These are phyloP conservation scores for Blastocystis sp. DNA, from an alignment of 352 stramenopile genomes.

Conservation along the genomic window DNA sequence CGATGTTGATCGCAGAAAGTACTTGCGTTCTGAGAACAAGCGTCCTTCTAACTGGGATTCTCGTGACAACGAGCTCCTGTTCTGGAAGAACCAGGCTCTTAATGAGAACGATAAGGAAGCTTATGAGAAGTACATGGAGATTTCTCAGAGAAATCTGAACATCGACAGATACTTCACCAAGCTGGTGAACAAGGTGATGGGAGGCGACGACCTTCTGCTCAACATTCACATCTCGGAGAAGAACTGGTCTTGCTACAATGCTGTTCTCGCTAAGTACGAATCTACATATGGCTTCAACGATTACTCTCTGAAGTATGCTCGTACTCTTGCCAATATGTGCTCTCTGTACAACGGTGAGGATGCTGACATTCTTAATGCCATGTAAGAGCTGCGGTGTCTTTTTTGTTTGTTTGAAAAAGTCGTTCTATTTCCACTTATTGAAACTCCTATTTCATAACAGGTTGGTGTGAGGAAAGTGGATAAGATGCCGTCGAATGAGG, in stretches of 20 bases:
- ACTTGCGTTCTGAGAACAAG: neutral
- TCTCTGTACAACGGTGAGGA: slow-evolving; percentile 49
- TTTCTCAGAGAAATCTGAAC: slow-evolving; percentile 48
- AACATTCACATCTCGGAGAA: neutral
- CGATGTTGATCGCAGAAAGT: neutral
- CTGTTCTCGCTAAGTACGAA: slow-evolving; percentile 60
- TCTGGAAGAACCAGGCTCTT: slow-evolving; percentile 48
- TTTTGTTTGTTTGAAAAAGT: slow-evolving; percentile 19
- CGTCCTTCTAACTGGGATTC: slow-evolving; percentile 33
- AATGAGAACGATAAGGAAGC: slow-evolving; percentile 39
- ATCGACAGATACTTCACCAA: slow-evolving; percentile 53
- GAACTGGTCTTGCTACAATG: slow-evolving; percentile 66
- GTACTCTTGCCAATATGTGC: slow-evolving; percentile 57
- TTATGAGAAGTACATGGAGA: slow-evolving; percentile 58
- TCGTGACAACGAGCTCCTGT: slow-evolving; percentile 50
- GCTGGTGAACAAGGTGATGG: slow-evolving; percentile 61
- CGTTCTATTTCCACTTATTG: too few species aligned
- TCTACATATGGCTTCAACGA: slow-evolving; percentile 62
- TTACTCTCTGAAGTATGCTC: slow-evolving; percentile 66
- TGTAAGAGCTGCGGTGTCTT: slow-evolving; percentile 5
- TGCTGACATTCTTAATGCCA: slow-evolving; percentile 48
- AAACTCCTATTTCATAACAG: too few species aligned
- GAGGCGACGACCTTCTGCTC: slow-evolving; percentile 17
- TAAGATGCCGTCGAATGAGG: slow-evolving; percentile 29
- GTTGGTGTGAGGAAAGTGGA: neutral